These are phyloP conservation scores for Corymbia maculata DNA, from an alignment of 345 rosid genomes.

Conservation along the genomic window DNA sequence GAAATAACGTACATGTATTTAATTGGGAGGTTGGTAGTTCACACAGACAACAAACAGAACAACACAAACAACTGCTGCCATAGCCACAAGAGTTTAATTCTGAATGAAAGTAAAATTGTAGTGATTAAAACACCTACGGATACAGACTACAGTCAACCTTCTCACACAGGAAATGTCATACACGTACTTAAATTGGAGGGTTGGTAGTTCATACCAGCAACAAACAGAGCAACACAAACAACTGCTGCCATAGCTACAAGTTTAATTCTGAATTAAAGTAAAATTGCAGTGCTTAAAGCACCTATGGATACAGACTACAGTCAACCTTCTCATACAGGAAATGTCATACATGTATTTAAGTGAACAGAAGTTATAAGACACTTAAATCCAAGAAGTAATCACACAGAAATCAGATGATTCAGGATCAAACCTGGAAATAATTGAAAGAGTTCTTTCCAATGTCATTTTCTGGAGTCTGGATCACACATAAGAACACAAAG, in stretches of 20 bases:
- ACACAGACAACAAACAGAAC: neutral
- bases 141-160: neutral
- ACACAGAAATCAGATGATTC: neutral
- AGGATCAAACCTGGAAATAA: slow-evolving; percentile 70
- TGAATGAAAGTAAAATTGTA: neutral
- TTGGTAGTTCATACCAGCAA: neutral
- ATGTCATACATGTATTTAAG: neutral
- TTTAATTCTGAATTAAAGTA: neutral
- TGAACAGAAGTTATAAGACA: neutral
- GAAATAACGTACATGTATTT: neutral
- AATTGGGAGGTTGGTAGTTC: neutral
- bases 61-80: neutral
- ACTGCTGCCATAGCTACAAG: neutral
- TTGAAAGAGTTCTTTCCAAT: slow-evolving; percentile 89
- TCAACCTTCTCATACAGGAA: neutral
- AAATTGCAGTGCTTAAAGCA: neutral
- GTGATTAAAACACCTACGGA: neutral
- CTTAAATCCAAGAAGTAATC: neutral
- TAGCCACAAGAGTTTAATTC: neutral
- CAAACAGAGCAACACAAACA: neutral
- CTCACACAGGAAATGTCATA: neutral
- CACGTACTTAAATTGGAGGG: neutral
- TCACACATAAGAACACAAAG: neutral
- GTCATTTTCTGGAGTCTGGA: slow-evolving; percentile 77
- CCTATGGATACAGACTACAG: neutral